Base-by-base conservation (phyloP, 2,329 filamentous ascomycete genomes). In the Pleoardoris graminearum region DNA sequence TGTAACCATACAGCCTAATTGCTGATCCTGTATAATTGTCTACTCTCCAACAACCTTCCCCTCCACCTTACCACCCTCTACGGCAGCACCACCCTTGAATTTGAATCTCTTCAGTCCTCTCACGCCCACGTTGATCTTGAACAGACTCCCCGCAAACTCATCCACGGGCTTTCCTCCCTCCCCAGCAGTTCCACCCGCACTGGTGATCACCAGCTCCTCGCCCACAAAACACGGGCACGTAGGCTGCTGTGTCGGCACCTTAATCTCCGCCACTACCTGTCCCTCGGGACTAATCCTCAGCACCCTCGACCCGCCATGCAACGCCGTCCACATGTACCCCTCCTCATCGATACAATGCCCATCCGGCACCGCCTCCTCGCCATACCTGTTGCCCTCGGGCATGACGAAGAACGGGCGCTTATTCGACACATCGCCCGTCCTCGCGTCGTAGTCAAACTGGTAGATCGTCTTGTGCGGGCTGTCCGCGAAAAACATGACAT, bases 271-370 rank as follows among this genome's bases (percentile, higher is more conserved):
- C 4, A 92, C 79, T 25, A 96, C 75, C 64, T 85, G 77, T 2
- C 90, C 91, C 45, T 81, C 73, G 4, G 85, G 83, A 42, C 82
- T 84, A 66, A 96, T 87, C 70, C 88, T 85, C 59, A 96, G 76
- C 21, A 96, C 89, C 54, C 85, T 83, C 53, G 83, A 79, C 57
- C 88, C 89, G 48, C 91, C 91, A 68, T 90, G 94, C n/a, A 94
- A 80, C 7, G 90, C 89, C 55, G 89, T 86, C 92, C 93, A 97
- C 65, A 96, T 80, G 76, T 88, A 87, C n/a, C 91, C 91, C 49
- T 95, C 85, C 37, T 81, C 82, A 68, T 97, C 92, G 65, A 95
- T 83, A 57, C 87, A 86, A 75, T 93, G 92, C 2, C 92, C 92
- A 73, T 97, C 92, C 1, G 91, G 91, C 57, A 83, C 79, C 5